Percentiles rank a stretch among this genome's conserved stretches.
phyloP scores from a whole-genome alignment of 352 stramenopile genomes.

The Saprolegnia diclina region DNA sequence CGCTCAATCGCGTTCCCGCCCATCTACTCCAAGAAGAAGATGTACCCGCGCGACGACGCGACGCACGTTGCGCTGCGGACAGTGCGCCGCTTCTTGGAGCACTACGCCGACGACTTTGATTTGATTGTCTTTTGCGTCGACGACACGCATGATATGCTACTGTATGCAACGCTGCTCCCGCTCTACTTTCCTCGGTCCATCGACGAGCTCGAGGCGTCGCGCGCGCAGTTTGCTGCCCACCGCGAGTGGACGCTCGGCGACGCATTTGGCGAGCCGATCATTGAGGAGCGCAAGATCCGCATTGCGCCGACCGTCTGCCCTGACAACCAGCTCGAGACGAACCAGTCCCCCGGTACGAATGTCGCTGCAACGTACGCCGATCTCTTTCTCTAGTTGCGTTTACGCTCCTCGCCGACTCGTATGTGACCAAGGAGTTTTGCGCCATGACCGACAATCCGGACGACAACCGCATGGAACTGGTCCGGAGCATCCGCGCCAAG shows the following conservation, averaged over 20 bases:
- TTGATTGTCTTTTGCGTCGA: slow-evolving; percentile 64
- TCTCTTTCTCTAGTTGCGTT: not conserved
- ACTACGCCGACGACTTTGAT: slow-evolving; percentile 52
- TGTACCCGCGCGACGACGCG: slow-evolving; percentile 71
- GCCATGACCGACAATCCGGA: slow-evolving; percentile 57
- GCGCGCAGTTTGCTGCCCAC: slow-evolving; percentile 28
- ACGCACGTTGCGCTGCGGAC: slow-evolving; percentile 64
- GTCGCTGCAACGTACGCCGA: too few species aligned
- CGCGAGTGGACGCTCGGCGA: slow-evolving; percentile 39
- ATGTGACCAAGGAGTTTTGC: slow-evolving; percentile 47
- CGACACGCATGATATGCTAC: slow-evolving; percentile 46
- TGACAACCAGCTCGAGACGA: slow-evolving; percentile 32
- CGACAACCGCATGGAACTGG: slow-evolving; percentile 40
- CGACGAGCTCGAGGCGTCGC: slow-evolving; percentile 36
- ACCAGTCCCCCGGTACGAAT: too few species aligned
- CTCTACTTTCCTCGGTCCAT: slow-evolving; percentile 63
- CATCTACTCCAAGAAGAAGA: slow-evolving; percentile 67
- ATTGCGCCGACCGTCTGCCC: slow-evolving; percentile 36
- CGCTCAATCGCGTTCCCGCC: slow-evolving; percentile 64
- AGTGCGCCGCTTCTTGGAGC: slow-evolving; percentile 72
- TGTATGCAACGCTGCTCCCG: slow-evolving; percentile 56
- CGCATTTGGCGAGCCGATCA: slow-evolving; percentile 70
- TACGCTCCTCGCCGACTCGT: not conserved
- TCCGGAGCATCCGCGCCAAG: slow-evolving; percentile 35
- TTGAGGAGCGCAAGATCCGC: slow-evolving; percentile 74